Evolutionary conservation across 805 yeast species (phyloP).

Genomic region (Lipomyces sp.): DNA sequence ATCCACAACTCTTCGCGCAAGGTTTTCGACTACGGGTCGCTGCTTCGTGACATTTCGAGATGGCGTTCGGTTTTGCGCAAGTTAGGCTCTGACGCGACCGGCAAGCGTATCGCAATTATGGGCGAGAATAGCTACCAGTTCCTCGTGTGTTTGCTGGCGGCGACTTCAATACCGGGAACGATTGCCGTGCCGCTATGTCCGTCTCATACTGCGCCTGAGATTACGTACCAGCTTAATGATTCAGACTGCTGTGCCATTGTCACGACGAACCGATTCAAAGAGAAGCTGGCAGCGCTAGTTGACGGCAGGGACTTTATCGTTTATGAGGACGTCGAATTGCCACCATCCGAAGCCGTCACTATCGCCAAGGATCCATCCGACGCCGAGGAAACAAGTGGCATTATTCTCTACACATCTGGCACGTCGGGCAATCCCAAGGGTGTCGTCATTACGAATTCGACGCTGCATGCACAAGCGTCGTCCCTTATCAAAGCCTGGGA

Average conservation of each 20-base stretch:
- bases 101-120: conserved; percentile 44
- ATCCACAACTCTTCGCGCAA: conserved; percentile 44
- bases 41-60: conserved; percentile 39
- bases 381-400: conserved; percentile 36
- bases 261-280: conserved; percentile 41
- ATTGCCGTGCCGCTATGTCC: conserved; percentile 46
- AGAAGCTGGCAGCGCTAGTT: conserved; percentile 38
- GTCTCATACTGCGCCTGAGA: conserved; percentile 44
- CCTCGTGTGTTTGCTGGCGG: conserved; percentile 41
- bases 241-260: conserved; percentile 42
- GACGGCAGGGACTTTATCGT: conserved; percentile 28
- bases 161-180: conserved; percentile 42
- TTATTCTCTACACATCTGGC: conserved; percentile 46
- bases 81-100: conserved; percentile 14
- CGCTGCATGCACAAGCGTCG: conserved; percentile 44
- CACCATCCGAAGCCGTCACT: conserved; percentile 13
- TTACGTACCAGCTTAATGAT: conserved; percentile 43
- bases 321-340: conserved; percentile 35
- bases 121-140: conserved; percentile 46
- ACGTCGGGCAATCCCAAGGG: conserved; percentile 47
- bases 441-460: conserved; percentile 44
- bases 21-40: conserved; percentile 42
- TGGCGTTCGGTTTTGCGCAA: conserved; percentile 39
- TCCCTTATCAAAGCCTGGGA: conserved; percentile 45
- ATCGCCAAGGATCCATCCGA: conserved; percentile 15